phyloP scores from a whole-genome alignment of 352 stramenopile species.

The Phytopythium mirpurense region DNA sequence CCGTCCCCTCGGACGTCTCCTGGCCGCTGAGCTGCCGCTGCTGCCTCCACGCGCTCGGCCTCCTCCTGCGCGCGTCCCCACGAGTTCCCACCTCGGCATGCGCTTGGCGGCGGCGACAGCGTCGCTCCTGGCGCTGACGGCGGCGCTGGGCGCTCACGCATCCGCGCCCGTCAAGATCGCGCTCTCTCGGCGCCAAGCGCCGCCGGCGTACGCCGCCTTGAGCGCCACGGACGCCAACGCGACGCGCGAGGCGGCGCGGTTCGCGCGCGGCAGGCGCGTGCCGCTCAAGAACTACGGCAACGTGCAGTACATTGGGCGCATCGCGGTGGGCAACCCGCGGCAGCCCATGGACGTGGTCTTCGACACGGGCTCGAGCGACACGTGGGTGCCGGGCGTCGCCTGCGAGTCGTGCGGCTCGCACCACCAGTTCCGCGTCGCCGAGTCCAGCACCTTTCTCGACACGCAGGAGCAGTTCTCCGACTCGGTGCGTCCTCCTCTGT shows the following conservation, averaged over 20 bases:
- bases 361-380: conserved; percentile 79
- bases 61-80: too few relatives aligned
- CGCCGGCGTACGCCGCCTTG: too few relatives aligned
- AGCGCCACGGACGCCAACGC: too few relatives aligned
- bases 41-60: too few relatives aligned
- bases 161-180: conserved; percentile 33
- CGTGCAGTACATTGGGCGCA: conserved; percentile 72
- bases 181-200: conserved; percentile 7
- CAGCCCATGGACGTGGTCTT: conserved; percentile 72
- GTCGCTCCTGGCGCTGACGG: conserved; percentile 2
- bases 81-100: too few relatives aligned
- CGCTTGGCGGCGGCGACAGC: too few relatives aligned
- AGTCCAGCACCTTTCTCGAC: conserved; percentile 65
- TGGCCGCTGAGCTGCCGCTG: not conserved
- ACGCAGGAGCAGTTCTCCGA: conserved; percentile 76
- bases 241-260: conserved; percentile 9
- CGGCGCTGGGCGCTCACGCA: not conserved
- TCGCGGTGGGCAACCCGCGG: conserved; percentile 67
- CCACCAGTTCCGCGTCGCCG: conserved; percentile 38
- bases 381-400: conserved; percentile 58
- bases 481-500: conserved; percentile 18
- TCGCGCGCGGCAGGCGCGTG: conserved; percentile 41
- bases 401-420: conserved; percentile 53
- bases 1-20: too few relatives aligned
- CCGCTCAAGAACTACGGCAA: conserved; percentile 79